Conservation (phyloP, 2,329 filamentous ascomycete genomes). For the Aureobasidium sp. region DNA sequence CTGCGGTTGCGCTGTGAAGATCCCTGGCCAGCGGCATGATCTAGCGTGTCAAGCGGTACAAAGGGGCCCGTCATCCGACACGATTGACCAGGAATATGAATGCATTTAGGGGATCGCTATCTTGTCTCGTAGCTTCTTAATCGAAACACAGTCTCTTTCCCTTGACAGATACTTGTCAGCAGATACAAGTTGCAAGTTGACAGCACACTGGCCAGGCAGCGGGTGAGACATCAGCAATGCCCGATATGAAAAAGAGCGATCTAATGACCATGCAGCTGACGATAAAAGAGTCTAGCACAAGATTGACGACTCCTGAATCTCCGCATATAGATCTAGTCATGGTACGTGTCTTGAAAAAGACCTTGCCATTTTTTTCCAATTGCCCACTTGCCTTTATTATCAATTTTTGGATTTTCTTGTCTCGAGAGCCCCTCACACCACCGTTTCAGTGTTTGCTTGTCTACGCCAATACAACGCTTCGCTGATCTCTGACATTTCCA, state of each 20-base stretch:
- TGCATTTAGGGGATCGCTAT: neutral
- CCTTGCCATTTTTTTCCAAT: neutral
- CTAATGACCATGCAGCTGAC: constrained; percentile 6
- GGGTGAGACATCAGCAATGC: constrained; percentile 3
- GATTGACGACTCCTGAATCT: constrained; percentile 12
- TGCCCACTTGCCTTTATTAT: neutral
- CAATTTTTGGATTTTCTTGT: neutral
- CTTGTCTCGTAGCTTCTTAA: neutral
- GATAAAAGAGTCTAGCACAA: constrained; percentile 7
- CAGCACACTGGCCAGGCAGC: neutral
- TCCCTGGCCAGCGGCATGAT: constrained; percentile 7
- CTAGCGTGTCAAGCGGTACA: constrained; percentile 6
- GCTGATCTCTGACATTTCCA: constrained; percentile 4
- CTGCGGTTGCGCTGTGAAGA: neutral
- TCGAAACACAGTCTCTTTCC: neutral
- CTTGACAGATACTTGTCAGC: neutral
- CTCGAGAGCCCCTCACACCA: neutral
- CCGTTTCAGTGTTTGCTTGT: constrained; percentile 3
- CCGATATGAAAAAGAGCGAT: neutral
- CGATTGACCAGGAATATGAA: neutral
- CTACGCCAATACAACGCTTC: constrained; percentile 1
- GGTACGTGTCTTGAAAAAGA: neutral
- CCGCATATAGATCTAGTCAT: constrained; percentile 8
- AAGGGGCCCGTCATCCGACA: neutral
- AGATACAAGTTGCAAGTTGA: neutral